These are phyloP conservation scores for Zymoseptoria crescenta DNA, from an alignment of 2,329 filamentous ascomycete genomes.

Conservation along the genomic window DNA sequence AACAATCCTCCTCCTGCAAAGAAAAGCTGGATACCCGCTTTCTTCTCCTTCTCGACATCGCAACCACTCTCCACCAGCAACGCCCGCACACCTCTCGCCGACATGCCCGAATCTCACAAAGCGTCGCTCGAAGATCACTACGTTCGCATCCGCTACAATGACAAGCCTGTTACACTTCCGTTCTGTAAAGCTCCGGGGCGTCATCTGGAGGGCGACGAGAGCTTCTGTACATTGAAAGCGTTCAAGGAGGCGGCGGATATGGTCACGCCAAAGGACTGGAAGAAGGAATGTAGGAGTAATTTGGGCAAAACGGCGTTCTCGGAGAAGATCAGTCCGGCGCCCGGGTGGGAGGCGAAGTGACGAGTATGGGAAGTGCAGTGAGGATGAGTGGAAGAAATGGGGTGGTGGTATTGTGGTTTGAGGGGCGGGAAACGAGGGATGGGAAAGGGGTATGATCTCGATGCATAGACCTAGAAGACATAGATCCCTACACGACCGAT, in stretches of 20 bases:
- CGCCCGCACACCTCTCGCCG: constrained; percentile 47
- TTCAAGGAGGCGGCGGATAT: constrained; percentile 92
- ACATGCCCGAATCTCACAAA: constrained; percentile 52
- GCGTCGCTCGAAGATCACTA: constrained; percentile 65
- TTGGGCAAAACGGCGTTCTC: constrained; percentile 43
- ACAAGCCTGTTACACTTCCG: constrained; percentile 70
- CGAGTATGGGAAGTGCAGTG: background rate
- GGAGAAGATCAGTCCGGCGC: constrained; percentile 10
- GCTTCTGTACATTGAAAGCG: constrained; percentile 82
- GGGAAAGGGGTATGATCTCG: background rate
- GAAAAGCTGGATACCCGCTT: constrained; percentile 20
- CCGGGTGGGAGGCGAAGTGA: constrained; percentile 5
- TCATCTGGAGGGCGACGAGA: constrained; percentile 78
- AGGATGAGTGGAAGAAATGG: too few species aligned
- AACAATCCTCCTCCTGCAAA: constrained; percentile 10
- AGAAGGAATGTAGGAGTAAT: constrained; percentile 51
- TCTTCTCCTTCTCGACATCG: constrained; percentile 19
- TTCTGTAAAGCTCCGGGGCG: constrained; percentile 70
- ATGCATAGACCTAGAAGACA: background rate
- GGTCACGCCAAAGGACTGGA: constrained; percentile 78
- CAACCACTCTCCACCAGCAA: constrained; percentile 4
- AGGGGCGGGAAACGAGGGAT: background rate
- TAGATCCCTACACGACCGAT: background rate
- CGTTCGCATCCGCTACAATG: constrained; percentile 87
- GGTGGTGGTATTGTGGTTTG: background rate